Evolutionary conservation across 805 yeast genomes (phyloP), one percentile per base, ranked within the genome.

Genomic region (Starmerella geochares): DNA sequence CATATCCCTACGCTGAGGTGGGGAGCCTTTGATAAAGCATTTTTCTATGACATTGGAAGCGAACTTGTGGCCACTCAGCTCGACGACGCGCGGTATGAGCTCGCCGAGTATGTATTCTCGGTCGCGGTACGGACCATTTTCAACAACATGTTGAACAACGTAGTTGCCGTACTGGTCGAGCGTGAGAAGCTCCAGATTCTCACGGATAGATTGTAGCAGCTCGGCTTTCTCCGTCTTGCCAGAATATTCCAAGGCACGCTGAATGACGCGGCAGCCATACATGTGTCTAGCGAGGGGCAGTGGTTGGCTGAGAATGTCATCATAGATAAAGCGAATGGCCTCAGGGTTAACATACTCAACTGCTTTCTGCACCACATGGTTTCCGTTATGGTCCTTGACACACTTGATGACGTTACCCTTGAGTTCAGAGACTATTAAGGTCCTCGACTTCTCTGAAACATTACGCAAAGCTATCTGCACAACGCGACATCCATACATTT

Each of bases 111-210:
- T 81, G 43, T 65, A 70, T 50, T 72, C 75, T 16, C 81, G 76
- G 59, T 83, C 87, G 23, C 69, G 71, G 3, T 55, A 54, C 35
- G 63, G 60, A n/a, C 95, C 94, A 52, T 81, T 78, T 65, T 87
- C 94, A 55, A 92, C 76, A 48, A 92, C 83, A 65, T 92, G 96
- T 66, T 92, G 99, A 62, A 92, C 86, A 35, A 92, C 98, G 63
- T 92, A 92, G 69, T 92, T 92, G 53, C 99, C 99, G 65, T 86
- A 92, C 69, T 92, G 97, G 64, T 92, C 97, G 64, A 86, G 95
- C 51, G 88, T 84, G 61, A 92, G 73, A 61, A 77, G 80, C 55
- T 76, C 81, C 21, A 86, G 76, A 61, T 77, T 83, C 46, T 79
- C 76, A 58, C 80, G 80, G 60, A 92, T 71, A 62, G 86, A 94